Base-by-base conservation (phyloP, 2,329 filamentous ascomycete genomes). In the Ophioceras dolichostomum region DNA sequence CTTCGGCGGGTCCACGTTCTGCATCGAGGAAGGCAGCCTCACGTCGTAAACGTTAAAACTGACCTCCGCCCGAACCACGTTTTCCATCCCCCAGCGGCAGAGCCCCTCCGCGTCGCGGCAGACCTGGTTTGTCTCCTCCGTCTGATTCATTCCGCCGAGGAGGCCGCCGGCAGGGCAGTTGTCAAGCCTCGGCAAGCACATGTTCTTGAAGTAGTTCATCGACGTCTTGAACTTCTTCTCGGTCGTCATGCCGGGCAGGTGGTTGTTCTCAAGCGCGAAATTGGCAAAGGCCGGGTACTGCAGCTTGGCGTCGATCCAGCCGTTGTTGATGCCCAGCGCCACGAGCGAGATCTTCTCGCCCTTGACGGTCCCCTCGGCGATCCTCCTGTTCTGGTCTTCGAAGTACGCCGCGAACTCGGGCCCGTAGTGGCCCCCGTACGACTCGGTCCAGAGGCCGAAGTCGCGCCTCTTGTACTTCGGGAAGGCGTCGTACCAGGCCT, bases 401-500 rank as follows among this genome's bases (percentile, higher is more conserved):
- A 78, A 70, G 47, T 71, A 71, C 9, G 60, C 55, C 13, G 65
- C 63, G 42, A 75, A 74, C 18, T 65, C 67, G 1, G 73, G 73
- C 1, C 69, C 70, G 45, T 72, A 76, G 39, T 70, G 65, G n/a
- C 72, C 71, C 19, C 72, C 73, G 41, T 76, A 76, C 0, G 64
- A 68, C 43, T 68, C 61, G 5, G 68, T 64, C 37, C 67, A 72
- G 38, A 76, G 59, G 4, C 66, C 64, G 40, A 74, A 67, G 41
- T 77, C 68, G 31, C 68, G 19, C 9, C 21, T 67, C 49, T 70
- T 65, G 48, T 82, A 80, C 21, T 66, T 62, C 0, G 74, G 76
- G 40, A 83, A 83, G 21, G 73, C 67, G 4, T 69, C 62, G 38
- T 76, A 73, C 62, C 77, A 83, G 2, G 65, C 64, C 48, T 76